Evolutionary conservation across 768 basidiomycete species (phyloP), one percentile per base, ranked within the genome.

Genomic region (Rhodotorula paludigena): DNA sequence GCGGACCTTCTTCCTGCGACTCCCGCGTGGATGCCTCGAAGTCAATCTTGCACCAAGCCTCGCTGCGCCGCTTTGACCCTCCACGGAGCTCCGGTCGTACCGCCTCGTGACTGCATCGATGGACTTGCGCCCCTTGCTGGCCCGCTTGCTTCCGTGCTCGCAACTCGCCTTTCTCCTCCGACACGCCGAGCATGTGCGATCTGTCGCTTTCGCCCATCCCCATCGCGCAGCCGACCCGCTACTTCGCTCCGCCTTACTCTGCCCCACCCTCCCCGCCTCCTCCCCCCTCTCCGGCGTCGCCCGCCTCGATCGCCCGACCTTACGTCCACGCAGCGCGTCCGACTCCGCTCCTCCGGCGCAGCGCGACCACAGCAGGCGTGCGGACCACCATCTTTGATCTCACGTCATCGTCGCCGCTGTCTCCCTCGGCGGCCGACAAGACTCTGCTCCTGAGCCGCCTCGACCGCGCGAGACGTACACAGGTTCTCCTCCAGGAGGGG

Each of bases 371-470:
- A n/a, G n/a, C n/a, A n/a, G n/a, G n/a, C n/a, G n/a, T n/a, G n/a
- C n/a, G n/a, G n/a, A 28, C 47, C 12, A 48, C 47, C n/a, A 23
- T 41, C 9, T 55, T 55, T 11, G 54, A 55, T 38, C 38, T 55
- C 25, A 21, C 25, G 33, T 55, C 54, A n/a, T 38, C 35, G 5
- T 55, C 54, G n/a, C 54, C 54, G 11, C 14, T 39, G 10, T 55
- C 54, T n/a, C 54, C 54, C 35, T 39, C 54, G 11, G 54, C 36
- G n/a, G 54, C n/a, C 23, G 54, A 55, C 11, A 55, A 55, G 38
- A 55, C 54, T n/a, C 36, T 55, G 15, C 54, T 55, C 25, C 36
- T n/a, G 14, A 28, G 38, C 8, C 54, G 33, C 11, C 38, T 55
- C 25, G 54, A 55, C 15, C 54, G 54, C 10, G 54, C 54, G 38